Evolutionary conservation across 768 basidiomycete genomes (phyloP), one percentile per base, ranked within the genome.

Genomic region (Hypholoma sublateritium): DNA sequence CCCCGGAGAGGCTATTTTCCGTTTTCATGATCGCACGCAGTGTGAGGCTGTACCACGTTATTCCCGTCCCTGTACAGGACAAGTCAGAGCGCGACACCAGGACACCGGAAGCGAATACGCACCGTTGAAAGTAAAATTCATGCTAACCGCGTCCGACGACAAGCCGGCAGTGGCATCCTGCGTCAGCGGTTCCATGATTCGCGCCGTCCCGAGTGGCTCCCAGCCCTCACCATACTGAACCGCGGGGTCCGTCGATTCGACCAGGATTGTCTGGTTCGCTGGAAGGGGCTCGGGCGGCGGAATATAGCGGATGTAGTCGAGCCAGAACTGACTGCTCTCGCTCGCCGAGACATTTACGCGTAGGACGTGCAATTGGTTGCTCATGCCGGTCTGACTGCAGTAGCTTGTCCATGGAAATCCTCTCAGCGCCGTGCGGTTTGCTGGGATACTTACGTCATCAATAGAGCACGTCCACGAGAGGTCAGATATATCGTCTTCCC

Each of bases 331-430:
- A 13, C 25, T 34, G 7, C 4, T 13, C 13, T 34, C 32, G 14
- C 17, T 53, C 9, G 42, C 53, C 2, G 42, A 45, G 21, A 53
- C 19, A 45, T 44, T 53, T 24, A 53, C 21, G n/a, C 21, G 44
- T 9, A 53, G 43, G 22, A 45, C 12, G 21, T 53, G 53, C 12
- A 42, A 25, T 17, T 22, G 32, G 32, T 45, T 11, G 34, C 14
- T 46, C 32, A 53, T 12, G 19, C 32, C 21, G 12, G 16, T 17
- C 12, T 44, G 32, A 22, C 53, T 45, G 43, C 53, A 53, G 28
- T 53, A 53, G n/a, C 53, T 53, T 17, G 53, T 53, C 53, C 53
- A 53, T 16, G 53, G 53, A 36, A 53, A 45, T 13, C 43, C 53
- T 8, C 42, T 9, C 28, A 35, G 24, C 14, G 53, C 53, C 19